Conservation (phyloP, 169 alveolate genomes). For the Plasmodium inui region DNA sequence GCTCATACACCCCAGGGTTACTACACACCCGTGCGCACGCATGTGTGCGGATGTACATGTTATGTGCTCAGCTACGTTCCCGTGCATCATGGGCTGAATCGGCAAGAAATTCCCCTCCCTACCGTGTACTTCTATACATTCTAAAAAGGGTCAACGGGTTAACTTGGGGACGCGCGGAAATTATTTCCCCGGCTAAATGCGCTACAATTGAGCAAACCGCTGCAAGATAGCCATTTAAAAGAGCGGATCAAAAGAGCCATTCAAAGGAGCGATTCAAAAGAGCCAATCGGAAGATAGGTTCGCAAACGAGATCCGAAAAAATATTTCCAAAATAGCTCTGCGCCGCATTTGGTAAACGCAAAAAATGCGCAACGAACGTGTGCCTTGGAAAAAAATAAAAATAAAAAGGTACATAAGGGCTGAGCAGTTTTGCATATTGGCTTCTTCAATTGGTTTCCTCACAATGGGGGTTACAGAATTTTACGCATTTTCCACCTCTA, state of each 20-base stretch:
- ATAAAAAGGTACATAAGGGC: not conserved
- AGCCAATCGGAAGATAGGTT: not conserved
- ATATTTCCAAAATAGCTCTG: not conserved
- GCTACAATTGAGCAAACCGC: not conserved
- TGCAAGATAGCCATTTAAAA: not conserved
- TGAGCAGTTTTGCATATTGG: not conserved
- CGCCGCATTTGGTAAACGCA: not conserved
- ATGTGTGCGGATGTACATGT: not conserved
- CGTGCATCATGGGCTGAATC: not conserved
- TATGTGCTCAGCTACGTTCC: not conserved
- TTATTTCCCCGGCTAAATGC: not conserved
- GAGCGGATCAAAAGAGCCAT: not conserved
- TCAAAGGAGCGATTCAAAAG: not conserved
- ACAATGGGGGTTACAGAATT: not conserved
- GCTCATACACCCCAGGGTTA: not conserved
- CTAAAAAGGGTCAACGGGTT: not conserved
- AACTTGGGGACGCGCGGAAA: not conserved
- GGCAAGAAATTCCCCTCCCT: not conserved
- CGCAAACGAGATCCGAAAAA: not conserved
- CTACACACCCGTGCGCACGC: not conserved
- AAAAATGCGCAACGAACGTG: not conserved
- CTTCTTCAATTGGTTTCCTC: not conserved
- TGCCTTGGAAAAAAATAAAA: not conserved
- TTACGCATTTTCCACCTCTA: not conserved
- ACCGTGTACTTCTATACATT: not conserved